phyloP scores from a whole-genome alignment of 202 grass and related monocot species.

The Cymbopogon flexuosus region DNA sequence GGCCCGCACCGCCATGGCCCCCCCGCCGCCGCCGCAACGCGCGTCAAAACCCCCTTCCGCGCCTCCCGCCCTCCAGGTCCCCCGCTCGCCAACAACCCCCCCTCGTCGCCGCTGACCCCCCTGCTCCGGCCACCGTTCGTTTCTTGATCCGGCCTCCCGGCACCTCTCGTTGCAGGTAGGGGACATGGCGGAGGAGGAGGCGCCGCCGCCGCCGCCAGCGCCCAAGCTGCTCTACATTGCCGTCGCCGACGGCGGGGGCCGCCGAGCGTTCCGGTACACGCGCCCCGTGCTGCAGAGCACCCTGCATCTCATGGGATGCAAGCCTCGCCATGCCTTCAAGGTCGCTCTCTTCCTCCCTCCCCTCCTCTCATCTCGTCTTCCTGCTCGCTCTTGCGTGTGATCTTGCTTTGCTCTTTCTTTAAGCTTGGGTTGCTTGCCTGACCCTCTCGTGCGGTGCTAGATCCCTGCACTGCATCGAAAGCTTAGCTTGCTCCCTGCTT shows the following conservation, averaged over 20 bases:
- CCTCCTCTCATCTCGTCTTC: background rate
- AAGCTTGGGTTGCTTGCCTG: background rate
- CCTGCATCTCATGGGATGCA: slow-evolving; percentile 98
- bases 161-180: background rate
- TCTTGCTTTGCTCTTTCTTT: background rate
- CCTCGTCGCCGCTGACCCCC: background rate
- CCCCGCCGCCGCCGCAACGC: slow-evolving; percentile 38
- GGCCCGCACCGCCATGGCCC: slow-evolving; percentile 26
- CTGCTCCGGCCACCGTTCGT: background rate
- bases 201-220: slow-evolving; percentile 16
- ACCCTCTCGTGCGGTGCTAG: background rate
- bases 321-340: slow-evolving; percentile 96
- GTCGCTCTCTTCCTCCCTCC: slow-evolving; percentile 13
- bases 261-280: slow-evolving; percentile 68
- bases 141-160: slow-evolving; percentile 20
- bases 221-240: slow-evolving; percentile 91
- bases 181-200: slow-evolving; percentile 36
- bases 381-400: background rate
- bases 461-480: slow-evolving; percentile 15
- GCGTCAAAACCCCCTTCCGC: slow-evolving; percentile 38
- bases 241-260: slow-evolving; percentile 47
- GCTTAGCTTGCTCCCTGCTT: background rate
- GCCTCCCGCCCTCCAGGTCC: slow-evolving; percentile 8
- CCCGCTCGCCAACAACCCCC: background rate
- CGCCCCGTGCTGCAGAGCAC: slow-evolving; percentile 88